Evolutionary conservation across 2,329 filamentous ascomycete genomes (phyloP).

Genomic region (Talaromyces sp.): DNA sequence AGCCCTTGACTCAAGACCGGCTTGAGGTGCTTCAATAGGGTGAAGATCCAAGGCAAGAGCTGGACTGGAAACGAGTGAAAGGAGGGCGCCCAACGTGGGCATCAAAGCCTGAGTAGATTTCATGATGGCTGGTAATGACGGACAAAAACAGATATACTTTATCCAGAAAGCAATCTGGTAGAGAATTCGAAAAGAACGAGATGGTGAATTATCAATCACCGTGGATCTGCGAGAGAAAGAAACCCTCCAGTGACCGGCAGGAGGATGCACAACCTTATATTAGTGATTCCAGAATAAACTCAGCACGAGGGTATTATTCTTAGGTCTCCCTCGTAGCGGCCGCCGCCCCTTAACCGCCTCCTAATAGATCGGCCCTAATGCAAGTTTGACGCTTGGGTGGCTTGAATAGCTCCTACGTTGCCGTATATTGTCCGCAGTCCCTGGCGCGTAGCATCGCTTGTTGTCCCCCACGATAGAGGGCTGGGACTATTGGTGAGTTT

Average conservation of each 20-base stretch:
- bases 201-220: neutral
- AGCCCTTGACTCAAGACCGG: neutral
- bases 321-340: neutral
- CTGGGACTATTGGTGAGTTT: too few species aligned
- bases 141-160: neutral
- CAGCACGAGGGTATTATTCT: neutral
- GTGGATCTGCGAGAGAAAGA: neutral
- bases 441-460: neutral
- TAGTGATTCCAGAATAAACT: neutral
- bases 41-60: conserved; percentile 1
- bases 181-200: neutral
- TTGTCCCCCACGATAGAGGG: neutral
- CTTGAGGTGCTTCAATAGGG: neutral
- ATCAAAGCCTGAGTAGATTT: neutral
- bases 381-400: neutral
- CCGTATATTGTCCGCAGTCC: neutral
- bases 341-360: neutral
- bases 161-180: neutral
- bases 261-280: neutral
- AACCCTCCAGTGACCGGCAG: neutral
- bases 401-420: neutral
- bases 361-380: neutral
- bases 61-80: neutral
- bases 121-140: neutral
- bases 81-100: neutral